phyloP scores from a whole-genome alignment of 2,329 filamentous ascomycete species.

The Colletotrichum ledebouriae region DNA sequence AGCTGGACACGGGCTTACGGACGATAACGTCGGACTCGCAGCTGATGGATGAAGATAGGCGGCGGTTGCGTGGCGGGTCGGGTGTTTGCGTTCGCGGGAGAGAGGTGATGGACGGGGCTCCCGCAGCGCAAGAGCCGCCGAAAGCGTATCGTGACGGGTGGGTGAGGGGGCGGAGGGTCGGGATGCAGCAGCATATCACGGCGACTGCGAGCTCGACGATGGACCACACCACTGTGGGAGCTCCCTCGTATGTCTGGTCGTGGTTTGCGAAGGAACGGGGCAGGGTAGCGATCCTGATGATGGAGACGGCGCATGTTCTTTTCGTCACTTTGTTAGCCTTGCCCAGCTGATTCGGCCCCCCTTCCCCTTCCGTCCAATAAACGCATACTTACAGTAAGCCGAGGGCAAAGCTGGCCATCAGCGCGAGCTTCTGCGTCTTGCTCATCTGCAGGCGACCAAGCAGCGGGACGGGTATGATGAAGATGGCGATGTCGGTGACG shows the following conservation, averaged over 20 bases:
- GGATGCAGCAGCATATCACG: constrained; percentile 56
- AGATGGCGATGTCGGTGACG: constrained; percentile 42
- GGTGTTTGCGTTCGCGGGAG: background rate
- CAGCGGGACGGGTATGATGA: constrained; percentile 40
- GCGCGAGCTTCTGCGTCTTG: constrained; percentile 34
- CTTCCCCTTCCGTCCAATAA: too few relatives aligned
- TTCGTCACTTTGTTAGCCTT: background rate
- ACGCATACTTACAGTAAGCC: constrained; percentile 39
- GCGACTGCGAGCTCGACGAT: constrained; percentile 56
- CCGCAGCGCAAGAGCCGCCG: too few relatives aligned
- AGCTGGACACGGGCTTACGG: constrained; percentile 25
- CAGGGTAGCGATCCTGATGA: constrained; percentile 51
- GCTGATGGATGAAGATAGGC: constrained; percentile 22
- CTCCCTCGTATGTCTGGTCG: constrained; percentile 52
- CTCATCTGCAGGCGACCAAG: constrained; percentile 29
- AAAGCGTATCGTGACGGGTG: background rate
- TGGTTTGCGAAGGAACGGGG: constrained; percentile 45
- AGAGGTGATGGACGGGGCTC: too few relatives aligned
- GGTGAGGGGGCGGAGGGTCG: constrained; percentile 52
- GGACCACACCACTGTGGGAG: constrained; percentile 53
- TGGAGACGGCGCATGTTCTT: constrained; percentile 37
- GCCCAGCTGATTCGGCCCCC: too few relatives aligned
- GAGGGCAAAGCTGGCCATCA: constrained; percentile 38
- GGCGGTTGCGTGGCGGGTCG: background rate
- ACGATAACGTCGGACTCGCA: constrained; percentile 15